phyloP scores from a whole-genome alignment of 257 asterid species.

The Jasminum sambac region DNA sequence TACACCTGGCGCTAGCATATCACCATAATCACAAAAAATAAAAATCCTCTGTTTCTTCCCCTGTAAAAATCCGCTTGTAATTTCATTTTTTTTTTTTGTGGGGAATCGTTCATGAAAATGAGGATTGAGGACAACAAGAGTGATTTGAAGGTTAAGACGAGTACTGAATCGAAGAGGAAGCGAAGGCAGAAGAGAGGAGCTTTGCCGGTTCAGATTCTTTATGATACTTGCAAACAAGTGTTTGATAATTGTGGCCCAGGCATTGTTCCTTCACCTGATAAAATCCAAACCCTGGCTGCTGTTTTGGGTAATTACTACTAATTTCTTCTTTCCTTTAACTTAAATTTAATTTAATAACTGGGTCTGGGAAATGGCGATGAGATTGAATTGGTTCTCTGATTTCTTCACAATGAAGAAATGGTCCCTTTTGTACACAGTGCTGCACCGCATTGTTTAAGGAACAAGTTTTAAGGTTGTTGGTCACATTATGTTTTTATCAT shows the following conservation, averaged over 20 bases:
- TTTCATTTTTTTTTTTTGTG: neutral
- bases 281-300: constrained; percentile 59
- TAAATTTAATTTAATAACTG: too few species aligned
- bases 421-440: neutral
- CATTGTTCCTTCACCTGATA: constrained; percentile 70
- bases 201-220: constrained; percentile 62
- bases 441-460: neutral
- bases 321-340: neutral
- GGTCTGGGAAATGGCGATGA: neutral
- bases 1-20: neutral
- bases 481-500: too few species aligned
- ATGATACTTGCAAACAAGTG: constrained; percentile 68
- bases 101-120: constrained; percentile 44
- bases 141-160: constrained; percentile 48
- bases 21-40: constrained; percentile 1
- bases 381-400: neutral
- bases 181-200: constrained; percentile 40
- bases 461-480: too few species aligned
- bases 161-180: constrained; percentile 49
- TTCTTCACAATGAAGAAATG: neutral
- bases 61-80: neutral
- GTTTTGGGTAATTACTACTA: constrained; percentile 55
- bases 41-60: neutral
- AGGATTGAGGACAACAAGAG: constrained; percentile 56
- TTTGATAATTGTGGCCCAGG: constrained; percentile 86